These are phyloP conservation scores for Flueggea neowawraea DNA, from an alignment of 441 rosid genomes.

Conservation along the genomic window DNA sequence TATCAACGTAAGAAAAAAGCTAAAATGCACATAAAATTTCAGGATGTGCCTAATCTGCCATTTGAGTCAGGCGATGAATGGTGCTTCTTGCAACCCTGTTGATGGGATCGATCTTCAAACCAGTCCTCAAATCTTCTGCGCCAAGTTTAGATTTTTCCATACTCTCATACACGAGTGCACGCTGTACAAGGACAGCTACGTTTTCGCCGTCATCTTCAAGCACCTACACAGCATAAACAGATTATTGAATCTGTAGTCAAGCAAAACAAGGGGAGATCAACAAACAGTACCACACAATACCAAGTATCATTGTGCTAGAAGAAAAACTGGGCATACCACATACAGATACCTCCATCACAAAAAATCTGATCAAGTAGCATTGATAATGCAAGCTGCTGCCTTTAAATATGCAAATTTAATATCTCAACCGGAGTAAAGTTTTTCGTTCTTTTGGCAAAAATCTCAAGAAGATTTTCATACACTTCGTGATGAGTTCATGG, in stretches of 20 bases:
- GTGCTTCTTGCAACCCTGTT: conserved; percentile 94
- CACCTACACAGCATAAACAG: conserved; percentile 45
- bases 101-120: conserved; percentile 76
- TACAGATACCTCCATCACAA: no score
- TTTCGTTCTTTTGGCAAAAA: no score
- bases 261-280: not conserved
- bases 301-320: no score
- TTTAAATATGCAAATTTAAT: no score
- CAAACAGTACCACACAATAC: not conserved
- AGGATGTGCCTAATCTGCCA: conserved; percentile 48
- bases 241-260: not conserved
- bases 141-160: conserved; percentile 97
- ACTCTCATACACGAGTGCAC: conserved; percentile 90
- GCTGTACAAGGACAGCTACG: conserved; percentile 74
- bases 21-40: not conserved
- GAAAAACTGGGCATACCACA: no score
- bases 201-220: conserved; percentile 63
- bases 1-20: conserved; percentile 3
- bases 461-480: no score
- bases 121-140: conserved; percentile 90
- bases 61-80: conserved; percentile 77
- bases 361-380: no score
- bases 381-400: no score
- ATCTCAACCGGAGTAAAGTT: no score
- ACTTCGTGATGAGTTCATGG: no score